Conservation (phyloP, 2,329 filamentous ascomycete genomes). For the Microdochium nivale region DNA sequence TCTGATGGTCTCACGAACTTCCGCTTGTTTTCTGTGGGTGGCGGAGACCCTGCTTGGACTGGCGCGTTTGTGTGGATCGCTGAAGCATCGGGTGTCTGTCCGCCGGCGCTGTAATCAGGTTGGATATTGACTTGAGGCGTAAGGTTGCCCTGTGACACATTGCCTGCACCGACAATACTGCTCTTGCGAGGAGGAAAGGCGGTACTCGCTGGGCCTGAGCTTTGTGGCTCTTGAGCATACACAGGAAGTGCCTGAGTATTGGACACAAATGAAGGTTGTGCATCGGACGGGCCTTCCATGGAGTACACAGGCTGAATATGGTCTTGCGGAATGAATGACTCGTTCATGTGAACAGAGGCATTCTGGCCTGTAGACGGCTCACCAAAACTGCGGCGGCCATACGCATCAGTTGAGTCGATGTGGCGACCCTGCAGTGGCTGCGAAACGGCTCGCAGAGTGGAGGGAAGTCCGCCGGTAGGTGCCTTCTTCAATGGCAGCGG, state of each 20-base stretch:
- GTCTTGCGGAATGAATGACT: background rate
- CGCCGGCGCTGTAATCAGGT: slow-evolving; percentile 15
- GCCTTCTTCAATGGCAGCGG: slow-evolving; percentile 21
- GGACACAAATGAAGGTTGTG: background rate
- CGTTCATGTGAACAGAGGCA: background rate
- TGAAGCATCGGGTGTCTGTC: slow-evolving; percentile 23
- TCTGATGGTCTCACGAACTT: slow-evolving; percentile 66
- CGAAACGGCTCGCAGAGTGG: background rate
- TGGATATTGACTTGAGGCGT: slow-evolving; percentile 15
- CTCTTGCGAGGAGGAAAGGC: slow-evolving; percentile 52
- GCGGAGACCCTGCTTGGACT: slow-evolving; percentile 19
- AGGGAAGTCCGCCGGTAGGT: slow-evolving; percentile 5
- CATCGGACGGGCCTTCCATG: background rate
- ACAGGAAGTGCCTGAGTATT: background rate
- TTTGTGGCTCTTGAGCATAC: background rate
- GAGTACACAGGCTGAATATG: background rate
- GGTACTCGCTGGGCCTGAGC: background rate
- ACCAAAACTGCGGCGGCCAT: slow-evolving; percentile 10
- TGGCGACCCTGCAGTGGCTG: slow-evolving; percentile 1
- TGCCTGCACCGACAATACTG: slow-evolving; percentile 42
- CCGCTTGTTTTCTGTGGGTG: slow-evolving; percentile 34
- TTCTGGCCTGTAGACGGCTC: background rate
- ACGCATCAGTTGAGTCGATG: slow-evolving; percentile 8
- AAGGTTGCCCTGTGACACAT: slow-evolving; percentile 14
- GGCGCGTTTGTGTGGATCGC: slow-evolving; percentile 12